Conservation (phyloP, 202 grass and related monocot species). For the Cymbopogon flexuosus region DNA sequence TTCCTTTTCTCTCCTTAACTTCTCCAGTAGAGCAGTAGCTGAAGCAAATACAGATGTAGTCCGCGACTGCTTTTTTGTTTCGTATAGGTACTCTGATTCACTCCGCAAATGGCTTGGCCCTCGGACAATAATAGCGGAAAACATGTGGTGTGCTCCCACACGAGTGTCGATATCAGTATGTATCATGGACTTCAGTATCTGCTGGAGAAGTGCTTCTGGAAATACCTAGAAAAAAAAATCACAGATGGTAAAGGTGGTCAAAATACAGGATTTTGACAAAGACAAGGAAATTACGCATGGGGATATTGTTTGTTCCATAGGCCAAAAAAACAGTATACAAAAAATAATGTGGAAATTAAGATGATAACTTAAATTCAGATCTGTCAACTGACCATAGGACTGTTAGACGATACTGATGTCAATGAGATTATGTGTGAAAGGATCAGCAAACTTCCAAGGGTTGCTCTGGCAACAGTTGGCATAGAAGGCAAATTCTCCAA, state of each 20-base stretch:
- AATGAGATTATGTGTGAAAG: conserved; percentile 89
- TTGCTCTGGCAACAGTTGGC: conserved; percentile 70
- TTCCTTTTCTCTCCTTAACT: conserved; percentile 90
- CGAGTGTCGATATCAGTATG: conserved; percentile 88
- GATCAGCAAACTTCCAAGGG: conserved; percentile 80
- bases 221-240: conserved; percentile 57
- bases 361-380: conserved; percentile 26
- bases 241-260: conserved; percentile 1
- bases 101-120: conserved; percentile 58
- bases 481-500: conserved; percentile 69
- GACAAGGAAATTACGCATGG: background rate
- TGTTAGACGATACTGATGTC: conserved; percentile 51
- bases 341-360: background rate
- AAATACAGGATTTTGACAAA: conserved; percentile 1
- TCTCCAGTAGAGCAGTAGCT: conserved; percentile 92
- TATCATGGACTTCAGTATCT: conserved; percentile 80
- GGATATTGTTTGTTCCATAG: background rate
- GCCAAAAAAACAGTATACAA: background rate
- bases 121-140: conserved; percentile 63
- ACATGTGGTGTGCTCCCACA: conserved; percentile 84
- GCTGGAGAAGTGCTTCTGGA: conserved; percentile 81
- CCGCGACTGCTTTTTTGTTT: conserved; percentile 85
- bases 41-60: conserved; percentile 93
- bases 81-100: conserved; percentile 78
- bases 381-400: conserved; percentile 50